Evolutionary conservation across 2,329 filamentous ascomycete genomes (phyloP).

Genomic region (Pseudogymnoascus sp.): DNA sequence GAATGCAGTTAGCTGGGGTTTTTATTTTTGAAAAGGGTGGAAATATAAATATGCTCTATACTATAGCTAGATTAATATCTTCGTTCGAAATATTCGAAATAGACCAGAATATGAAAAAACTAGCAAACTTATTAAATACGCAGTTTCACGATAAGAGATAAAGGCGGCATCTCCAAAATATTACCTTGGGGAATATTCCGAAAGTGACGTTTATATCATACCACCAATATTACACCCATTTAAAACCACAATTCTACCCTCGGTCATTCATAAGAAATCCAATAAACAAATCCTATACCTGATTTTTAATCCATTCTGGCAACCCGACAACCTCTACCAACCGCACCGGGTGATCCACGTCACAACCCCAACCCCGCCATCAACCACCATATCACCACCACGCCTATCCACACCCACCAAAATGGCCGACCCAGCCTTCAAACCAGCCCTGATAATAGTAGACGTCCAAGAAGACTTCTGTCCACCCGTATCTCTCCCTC

Average conservation of each 20-base stretch:
- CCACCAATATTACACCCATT: not conserved
- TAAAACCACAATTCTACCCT: no score
- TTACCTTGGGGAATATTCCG: not conserved
- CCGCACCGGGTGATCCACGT: no score
- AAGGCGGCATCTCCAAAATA: not conserved
- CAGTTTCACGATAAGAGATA: not conserved
- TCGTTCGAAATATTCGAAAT: not conserved
- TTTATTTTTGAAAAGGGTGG: not conserved
- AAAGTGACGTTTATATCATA: not conserved
- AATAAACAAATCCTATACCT: not conserved
- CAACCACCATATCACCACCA: not conserved
- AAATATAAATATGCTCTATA: not conserved
- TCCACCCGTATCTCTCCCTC: constrained; percentile 57
- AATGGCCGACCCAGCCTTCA: constrained; percentile 26
- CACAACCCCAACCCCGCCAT: not conserved
- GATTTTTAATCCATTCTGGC: no score
- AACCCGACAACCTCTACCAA: no score
- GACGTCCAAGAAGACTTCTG: constrained; percentile 96
- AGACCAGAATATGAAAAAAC: not conserved
- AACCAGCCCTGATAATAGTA: constrained; percentile 61
- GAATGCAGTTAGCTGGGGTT: not conserved
- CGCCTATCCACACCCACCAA: not conserved
- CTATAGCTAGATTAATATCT: not conserved
- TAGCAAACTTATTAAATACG: not conserved
- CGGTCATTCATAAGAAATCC: no score